A percentile compares a stretch with the other conserved stretches of the same genome.
phyloP scores from a whole-genome alignment of 345 rosid genomes.

The Lepidium didymum region DNA sequence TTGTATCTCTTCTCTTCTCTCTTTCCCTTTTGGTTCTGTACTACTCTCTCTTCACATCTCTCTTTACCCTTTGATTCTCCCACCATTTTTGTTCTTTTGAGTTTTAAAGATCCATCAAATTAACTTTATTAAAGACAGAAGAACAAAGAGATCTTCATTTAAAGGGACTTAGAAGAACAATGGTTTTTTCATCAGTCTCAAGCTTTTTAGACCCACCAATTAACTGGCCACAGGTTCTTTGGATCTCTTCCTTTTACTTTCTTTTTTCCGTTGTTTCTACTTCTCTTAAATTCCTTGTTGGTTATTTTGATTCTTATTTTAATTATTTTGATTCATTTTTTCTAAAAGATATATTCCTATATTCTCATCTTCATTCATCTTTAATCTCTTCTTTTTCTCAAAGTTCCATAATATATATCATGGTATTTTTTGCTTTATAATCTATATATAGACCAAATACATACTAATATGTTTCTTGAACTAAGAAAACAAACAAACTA shows the following conservation, averaged over 20 bases:
- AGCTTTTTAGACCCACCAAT: constrained; percentile 33
- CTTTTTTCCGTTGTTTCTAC: constrained; percentile 4
- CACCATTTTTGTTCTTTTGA: constrained; percentile 32
- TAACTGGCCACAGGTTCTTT: constrained; percentile 32
- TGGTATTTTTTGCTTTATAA: constrained; percentile 29
- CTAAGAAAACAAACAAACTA: neutral
- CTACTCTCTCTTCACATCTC: constrained; percentile 12
- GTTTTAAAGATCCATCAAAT: constrained; percentile 33
- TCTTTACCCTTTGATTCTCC: constrained; percentile 28
- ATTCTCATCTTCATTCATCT: constrained; percentile 30
- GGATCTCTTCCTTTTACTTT: constrained; percentile 19
- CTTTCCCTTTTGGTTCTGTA: constrained; percentile 25
- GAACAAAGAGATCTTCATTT: constrained; percentile 15
- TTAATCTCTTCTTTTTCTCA: constrained; percentile 17
- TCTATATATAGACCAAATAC: constrained; percentile 12
- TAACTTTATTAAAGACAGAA: constrained; percentile 31
- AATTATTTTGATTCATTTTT: constrained; percentile 20
- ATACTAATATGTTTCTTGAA: neutral
- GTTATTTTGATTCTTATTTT: constrained; percentile 25
- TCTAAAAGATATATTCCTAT: constrained; percentile 29
- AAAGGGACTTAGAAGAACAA: constrained; percentile 24
- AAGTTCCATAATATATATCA: constrained; percentile 18
- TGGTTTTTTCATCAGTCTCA: constrained; percentile 30
- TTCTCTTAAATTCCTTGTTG: constrained; percentile 10
- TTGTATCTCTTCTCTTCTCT: constrained; percentile 13